Conservation (phyloP, 2,329 filamentous ascomycete species). For the Mollisiaceae sp. region DNA sequence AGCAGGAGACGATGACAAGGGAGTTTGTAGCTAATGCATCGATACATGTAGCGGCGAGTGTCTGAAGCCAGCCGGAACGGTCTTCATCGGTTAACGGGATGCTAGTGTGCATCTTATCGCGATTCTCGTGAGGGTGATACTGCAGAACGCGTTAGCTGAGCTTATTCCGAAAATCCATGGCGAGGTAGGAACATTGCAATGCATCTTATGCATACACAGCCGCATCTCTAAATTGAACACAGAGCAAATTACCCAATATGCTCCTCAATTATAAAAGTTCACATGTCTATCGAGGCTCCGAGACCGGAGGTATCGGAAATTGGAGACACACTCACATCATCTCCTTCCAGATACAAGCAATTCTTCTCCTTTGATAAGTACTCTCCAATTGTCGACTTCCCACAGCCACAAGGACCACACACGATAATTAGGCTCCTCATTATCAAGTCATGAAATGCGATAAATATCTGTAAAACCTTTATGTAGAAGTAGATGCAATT, state of each 20-base stretch:
- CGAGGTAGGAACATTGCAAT: background rate
- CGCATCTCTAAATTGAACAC: too few relatives aligned
- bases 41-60: background rate
- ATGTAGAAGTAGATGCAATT: background rate
- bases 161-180: background rate
- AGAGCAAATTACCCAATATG: too few relatives aligned
- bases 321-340: background rate
- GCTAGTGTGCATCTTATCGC: background rate
- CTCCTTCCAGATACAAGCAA: background rate
- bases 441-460: background rate
- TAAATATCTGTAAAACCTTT: background rate
- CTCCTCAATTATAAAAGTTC: too few relatives aligned
- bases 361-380: conserved; percentile 1
- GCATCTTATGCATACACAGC: too few relatives aligned
- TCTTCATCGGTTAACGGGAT: background rate
- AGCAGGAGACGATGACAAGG: background rate
- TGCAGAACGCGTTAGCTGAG: background rate
- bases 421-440: background rate
- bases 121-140: background rate
- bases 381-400: background rate
- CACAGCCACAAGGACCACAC: conserved; percentile 1
- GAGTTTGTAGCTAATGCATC: background rate
- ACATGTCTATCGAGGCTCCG: background rate
- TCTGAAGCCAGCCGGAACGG: background rate
- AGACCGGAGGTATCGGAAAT: background rate